phyloP scores from a whole-genome alignment of 441 rosid species.

The Brassica hybrid region DNA sequence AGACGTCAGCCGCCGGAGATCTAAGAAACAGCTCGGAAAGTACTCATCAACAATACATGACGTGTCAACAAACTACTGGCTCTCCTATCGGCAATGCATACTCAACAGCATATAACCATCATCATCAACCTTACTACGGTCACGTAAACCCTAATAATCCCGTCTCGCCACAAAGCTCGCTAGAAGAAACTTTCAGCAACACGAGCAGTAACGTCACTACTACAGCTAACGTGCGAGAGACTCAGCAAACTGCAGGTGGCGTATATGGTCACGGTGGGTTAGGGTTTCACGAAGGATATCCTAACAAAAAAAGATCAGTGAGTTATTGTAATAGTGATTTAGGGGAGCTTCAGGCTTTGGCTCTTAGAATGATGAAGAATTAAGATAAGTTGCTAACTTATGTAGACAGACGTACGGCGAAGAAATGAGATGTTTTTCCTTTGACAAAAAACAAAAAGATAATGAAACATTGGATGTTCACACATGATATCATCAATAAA shows the following conservation, averaged over 20 bases:
- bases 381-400: slow-evolving; percentile 20
- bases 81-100: slow-evolving; percentile 37
- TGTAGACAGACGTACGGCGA: slow-evolving; percentile 13
- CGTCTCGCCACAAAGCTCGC: slow-evolving; percentile 81
- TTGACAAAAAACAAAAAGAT: background rate
- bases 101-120: slow-evolving; percentile 28
- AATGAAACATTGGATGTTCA: slow-evolving; percentile 24
- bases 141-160: slow-evolving; percentile 52
- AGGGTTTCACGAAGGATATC: slow-evolving; percentile 48
- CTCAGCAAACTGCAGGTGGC: slow-evolving; percentile 38
- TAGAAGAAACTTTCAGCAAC: slow-evolving; percentile 56
- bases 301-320: slow-evolving; percentile 61
- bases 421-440: slow-evolving; percentile 22
- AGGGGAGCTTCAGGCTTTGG: slow-evolving; percentile 94
- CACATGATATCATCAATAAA: slow-evolving; percentile 30
- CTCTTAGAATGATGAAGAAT: slow-evolving; percentile 81
- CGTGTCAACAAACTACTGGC: slow-evolving; percentile 38
- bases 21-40: slow-evolving; percentile 29
- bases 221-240: slow-evolving; percentile 43
- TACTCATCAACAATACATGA: slow-evolving; percentile 18
- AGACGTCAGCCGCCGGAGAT: slow-evolving; percentile 48
- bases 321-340: slow-evolving; percentile 52
- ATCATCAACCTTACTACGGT: slow-evolving; percentile 24
- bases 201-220: slow-evolving; percentile 41
- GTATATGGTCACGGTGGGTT: slow-evolving; percentile 54